Base-by-base conservation (phyloP, 208 protist genomes). In the Acanthamoeba triangularis region DNA sequence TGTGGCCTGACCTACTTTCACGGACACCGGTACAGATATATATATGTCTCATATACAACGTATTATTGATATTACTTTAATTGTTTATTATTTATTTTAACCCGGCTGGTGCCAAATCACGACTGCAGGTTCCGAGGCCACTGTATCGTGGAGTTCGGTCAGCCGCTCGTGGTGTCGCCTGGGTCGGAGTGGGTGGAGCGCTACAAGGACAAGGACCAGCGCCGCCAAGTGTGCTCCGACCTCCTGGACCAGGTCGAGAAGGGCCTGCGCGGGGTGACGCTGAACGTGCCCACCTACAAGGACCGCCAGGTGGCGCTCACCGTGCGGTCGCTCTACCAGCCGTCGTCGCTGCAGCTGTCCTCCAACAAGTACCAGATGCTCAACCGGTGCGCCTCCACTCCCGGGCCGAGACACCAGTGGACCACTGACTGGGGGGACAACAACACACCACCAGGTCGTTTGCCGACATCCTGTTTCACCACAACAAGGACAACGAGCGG, bases 1-100 rank as follows among this genome's bases (percentile, higher is more conserved):
- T 94, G 90, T 13, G 90, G 90, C 37, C 49, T 94, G 23, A 94
- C 28, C 44, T 94, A 94, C 52, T 94, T 94, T 49, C 30, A 44
- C 18, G 90, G 90, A 11, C 90, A 94, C 65, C 49, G 88, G 35
- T n/a, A 61, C 67, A 23, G 25, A 16, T 7, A 8, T 10, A 3
- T 52, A n/a, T n/a, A n/a, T 41, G 25, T 82, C 16, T 2, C n/a
- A n/a, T n/a, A n/a, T n/a, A n/a, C n/a, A n/a, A n/a, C n/a, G n/a
- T 47, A 4, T 47, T 47, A 6, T 47, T 47, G 41, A 11, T 47
- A 44, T 44, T 44, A 44, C 4, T 44, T 44, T 44, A 44, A 6
- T 44, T 44, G 4, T 44, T 44, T 44, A 44, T 44, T 44, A 10
- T 61, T 23, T 3, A 25, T 23, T 1, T 61, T 23, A 23, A 25